Evolutionary conservation across 73 alveolate genomes (phyloP).

Genomic region (Paramecium octaurelia): DNA sequence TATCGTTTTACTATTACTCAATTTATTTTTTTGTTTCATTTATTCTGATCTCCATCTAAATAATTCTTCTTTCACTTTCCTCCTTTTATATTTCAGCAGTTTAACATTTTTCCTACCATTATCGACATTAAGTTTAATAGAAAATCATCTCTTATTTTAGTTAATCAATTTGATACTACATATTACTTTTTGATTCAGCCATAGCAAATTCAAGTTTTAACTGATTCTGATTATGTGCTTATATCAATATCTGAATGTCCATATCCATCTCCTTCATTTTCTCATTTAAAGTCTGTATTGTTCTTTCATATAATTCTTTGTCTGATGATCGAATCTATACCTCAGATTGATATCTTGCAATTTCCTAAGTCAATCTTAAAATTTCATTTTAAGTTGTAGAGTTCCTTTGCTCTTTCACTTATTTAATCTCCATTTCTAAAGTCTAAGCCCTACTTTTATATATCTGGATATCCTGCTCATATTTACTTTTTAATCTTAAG

Average conservation of each 20-base stretch:
- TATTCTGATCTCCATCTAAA: constrained; percentile 17
- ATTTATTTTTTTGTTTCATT: constrained; percentile 20
- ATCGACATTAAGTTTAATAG: not conserved
- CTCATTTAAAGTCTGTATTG: not conserved
- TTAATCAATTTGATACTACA: not conserved
- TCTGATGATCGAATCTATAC: not conserved
- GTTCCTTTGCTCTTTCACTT: not conserved
- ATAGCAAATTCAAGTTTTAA: not conserved
- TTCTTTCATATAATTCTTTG: constrained; percentile 1
- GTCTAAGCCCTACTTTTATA: not conserved
- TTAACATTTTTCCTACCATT: constrained; percentile 40
- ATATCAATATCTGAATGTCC: constrained; percentile 13
- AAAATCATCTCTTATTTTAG: not conserved
- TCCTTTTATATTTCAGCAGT: not conserved
- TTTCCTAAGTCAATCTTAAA: not conserved
- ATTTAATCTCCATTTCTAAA: not conserved
- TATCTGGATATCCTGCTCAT: not conserved
- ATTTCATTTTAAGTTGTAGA: not conserved
- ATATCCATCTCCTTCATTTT: constrained; percentile 26
- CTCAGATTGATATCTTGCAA: constrained; percentile 9
- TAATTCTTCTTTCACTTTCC: constrained; percentile 34
- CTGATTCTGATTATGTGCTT: not conserved
- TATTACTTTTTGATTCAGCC: constrained; percentile 26
- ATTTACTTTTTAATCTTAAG: not conserved
- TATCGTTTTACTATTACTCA: not conserved